Evolutionary conservation across 345 rosid species (phyloP).

Genomic region (Lenwebbia sp.): DNA sequence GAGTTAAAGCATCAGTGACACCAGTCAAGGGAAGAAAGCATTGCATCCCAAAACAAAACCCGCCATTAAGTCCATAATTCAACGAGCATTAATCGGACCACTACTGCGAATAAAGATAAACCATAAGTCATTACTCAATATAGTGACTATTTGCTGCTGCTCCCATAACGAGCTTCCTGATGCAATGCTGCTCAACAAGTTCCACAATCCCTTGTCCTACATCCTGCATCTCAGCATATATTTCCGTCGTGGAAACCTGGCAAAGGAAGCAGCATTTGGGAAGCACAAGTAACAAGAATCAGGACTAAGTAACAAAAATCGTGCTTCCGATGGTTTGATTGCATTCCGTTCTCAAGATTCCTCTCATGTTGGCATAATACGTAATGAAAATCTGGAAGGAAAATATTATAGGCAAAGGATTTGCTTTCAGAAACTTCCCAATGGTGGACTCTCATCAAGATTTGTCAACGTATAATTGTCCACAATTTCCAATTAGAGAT

Average conservation of each 20-base stretch:
- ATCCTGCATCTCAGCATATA: conserved; percentile 34
- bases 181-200: conserved; percentile 34
- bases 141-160: conserved; percentile 58
- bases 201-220: conserved; percentile 54
- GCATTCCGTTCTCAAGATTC: neutral
- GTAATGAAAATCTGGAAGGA: neutral
- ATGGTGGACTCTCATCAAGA: neutral
- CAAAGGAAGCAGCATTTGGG: neutral
- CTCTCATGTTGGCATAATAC: neutral
- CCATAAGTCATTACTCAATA: conserved; percentile 18
- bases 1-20: neutral
- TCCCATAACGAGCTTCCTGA: conserved; percentile 69
- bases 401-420: neutral
- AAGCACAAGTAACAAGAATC: neutral
- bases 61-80: neutral
- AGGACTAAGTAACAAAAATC: neutral
- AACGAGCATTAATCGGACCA: neutral
- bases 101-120: neutral
- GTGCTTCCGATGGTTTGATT: neutral
- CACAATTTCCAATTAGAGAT: neutral
- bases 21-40: neutral
- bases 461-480: neutral
- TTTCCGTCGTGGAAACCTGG: conserved; percentile 31
- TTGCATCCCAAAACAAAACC: neutral
- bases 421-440: neutral